These are phyloP conservation scores for Colletotrichum graminicola DNA, from an alignment of 2,329 filamentous ascomycete genomes.

Conservation along the genomic window DNA sequence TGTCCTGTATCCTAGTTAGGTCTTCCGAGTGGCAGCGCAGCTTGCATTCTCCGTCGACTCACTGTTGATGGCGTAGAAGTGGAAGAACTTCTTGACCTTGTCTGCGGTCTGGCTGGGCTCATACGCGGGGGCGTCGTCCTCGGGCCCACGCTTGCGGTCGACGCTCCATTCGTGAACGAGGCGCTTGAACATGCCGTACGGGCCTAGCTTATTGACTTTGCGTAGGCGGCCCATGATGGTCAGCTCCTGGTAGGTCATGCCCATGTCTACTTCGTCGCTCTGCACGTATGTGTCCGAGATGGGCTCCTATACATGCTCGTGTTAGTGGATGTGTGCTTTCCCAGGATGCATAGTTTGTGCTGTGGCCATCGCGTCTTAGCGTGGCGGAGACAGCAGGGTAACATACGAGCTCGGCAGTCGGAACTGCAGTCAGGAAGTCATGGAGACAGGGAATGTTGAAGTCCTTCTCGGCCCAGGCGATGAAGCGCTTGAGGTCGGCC, in stretches of 20 bases:
- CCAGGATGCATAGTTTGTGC: neutral
- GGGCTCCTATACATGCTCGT: constrained; percentile 59
- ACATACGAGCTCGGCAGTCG: constrained; percentile 68
- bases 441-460: constrained; percentile 75
- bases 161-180: constrained; percentile 61
- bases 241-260: constrained; percentile 65
- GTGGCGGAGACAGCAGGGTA: neutral
- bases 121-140: constrained; percentile 48
- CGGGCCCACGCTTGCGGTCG: constrained; percentile 46
- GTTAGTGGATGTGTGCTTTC: neutral
- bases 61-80: constrained; percentile 70
- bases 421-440: constrained; percentile 73
- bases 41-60: neutral
- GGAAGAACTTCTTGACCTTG: constrained; percentile 59
- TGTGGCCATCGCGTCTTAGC: neutral
- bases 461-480: constrained; percentile 69
- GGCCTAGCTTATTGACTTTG: constrained; percentile 61
- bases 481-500: constrained; percentile 78
- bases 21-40: too few species aligned
- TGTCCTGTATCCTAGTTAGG: constrained; percentile 28
- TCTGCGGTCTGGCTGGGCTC: constrained; percentile 57
- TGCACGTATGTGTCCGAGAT: constrained; percentile 71
- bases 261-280: constrained; percentile 63
- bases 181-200: constrained; percentile 60
- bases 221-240: constrained; percentile 53